phyloP scores from a whole-genome alignment of 495 filamentous ascomycete genomes.

The Penicillium paxilli region DNA sequence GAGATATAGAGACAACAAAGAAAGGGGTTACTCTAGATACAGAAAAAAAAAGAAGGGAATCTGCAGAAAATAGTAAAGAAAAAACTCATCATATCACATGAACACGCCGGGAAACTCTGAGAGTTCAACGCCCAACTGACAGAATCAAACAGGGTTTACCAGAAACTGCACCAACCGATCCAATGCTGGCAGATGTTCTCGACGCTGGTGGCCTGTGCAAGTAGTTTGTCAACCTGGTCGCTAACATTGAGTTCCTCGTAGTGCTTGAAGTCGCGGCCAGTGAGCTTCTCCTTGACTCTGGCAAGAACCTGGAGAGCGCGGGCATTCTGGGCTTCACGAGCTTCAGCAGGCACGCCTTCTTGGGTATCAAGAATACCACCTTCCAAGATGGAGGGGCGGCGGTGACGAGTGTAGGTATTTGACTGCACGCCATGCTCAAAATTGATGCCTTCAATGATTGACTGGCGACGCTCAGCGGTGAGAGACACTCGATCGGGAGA shows the following conservation, averaged over 20 bases:
- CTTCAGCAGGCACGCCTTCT: constrained; percentile 51
- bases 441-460: constrained; percentile 68
- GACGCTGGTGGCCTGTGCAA: constrained; percentile 90
- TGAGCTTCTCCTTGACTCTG: constrained; percentile 92
- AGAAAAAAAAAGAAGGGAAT: constrained; percentile 18
- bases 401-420: constrained; percentile 47
- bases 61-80: constrained; percentile 2
- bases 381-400: constrained; percentile 52
- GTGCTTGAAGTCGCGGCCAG: constrained; percentile 64
- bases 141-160: constrained; percentile 46
- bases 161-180: constrained; percentile 96
- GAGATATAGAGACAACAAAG: constrained; percentile 8
- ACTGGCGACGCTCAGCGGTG: constrained; percentile 74
- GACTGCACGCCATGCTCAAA: constrained; percentile 46
- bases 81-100: constrained; percentile 22
- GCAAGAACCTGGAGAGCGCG: constrained; percentile 88
- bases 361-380: constrained; percentile 50
- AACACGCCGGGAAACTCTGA: constrained; percentile 12
- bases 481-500: constrained; percentile 79
- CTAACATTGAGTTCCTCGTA: constrained; percentile 80
- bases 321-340: constrained; percentile 84
- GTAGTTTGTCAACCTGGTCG: constrained; percentile 88
- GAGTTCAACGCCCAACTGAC: constrained; percentile 5
- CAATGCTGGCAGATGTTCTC: constrained; percentile 99
- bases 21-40: constrained; percentile 25